A percentile compares a stretch with the other conserved stretches of the same genome.
These are phyloP conservation scores for Kuraishia borneana DNA, from an alignment of 805 yeast genomes.

Conservation along the genomic window DNA sequence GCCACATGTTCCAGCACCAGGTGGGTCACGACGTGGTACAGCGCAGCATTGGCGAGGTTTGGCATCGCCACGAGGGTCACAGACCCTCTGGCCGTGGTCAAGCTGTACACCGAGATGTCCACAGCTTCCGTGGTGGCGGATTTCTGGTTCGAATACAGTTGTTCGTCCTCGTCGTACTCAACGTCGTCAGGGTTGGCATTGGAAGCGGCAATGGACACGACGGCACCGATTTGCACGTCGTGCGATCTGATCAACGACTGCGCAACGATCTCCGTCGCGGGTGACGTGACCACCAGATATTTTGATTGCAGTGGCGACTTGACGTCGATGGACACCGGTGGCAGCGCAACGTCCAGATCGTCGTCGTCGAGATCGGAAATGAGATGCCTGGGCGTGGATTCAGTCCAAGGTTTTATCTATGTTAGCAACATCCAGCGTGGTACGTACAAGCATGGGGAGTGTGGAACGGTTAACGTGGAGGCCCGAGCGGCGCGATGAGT, in stretches of 20 bases:
- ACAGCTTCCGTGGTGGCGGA: conserved; percentile 15
- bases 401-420: conserved; percentile 38
- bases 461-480: too few species aligned
- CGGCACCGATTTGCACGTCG: conserved; percentile 3
- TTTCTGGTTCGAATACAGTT: conserved; percentile 23
- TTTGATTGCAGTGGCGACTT: conserved; percentile 7
- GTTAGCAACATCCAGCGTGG: conserved; percentile 1
- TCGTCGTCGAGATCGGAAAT: conserved; percentile 24
- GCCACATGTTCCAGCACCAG: conserved; percentile 6
- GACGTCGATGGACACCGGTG: conserved; percentile 17
- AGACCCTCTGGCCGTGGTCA: neutral
- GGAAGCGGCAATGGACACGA: conserved; percentile 3
- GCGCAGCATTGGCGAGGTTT: conserved; percentile 9
- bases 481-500: neutral
- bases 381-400: conserved; percentile 35
- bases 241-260: conserved; percentile 11
- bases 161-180: conserved; percentile 36
- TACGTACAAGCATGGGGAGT: conserved; percentile 5
- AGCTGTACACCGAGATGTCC: conserved; percentile 5
- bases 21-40: conserved; percentile 13
- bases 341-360: conserved; percentile 8
- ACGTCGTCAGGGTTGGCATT: conserved; percentile 8
- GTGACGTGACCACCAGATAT: conserved; percentile 12
- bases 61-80: conserved; percentile 11
- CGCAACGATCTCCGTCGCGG: conserved; percentile 17